Percentiles rank a stretch among this genome's conserved stretches.
Evolutionary conservation across 75 land plant species (phyloP).

Genomic region (Picea glauca): DNA sequence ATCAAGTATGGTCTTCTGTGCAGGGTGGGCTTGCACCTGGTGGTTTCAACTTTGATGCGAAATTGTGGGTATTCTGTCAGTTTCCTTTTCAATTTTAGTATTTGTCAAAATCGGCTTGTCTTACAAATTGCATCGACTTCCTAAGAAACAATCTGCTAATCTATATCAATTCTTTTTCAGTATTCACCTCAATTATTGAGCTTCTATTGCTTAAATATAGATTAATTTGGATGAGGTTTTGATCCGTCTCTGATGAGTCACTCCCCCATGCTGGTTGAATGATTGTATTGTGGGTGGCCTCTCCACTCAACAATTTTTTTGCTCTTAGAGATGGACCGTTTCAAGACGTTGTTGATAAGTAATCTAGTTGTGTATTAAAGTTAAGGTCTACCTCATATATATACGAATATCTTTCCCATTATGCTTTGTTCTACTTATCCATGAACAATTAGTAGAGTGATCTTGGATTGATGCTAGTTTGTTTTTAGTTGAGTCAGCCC

Average conservation of each 20-base stretch:
- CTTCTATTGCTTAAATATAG: background rate
- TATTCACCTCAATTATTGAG: background rate
- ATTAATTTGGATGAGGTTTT: background rate
- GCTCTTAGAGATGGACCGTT: too few species aligned
- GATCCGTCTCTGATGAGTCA: background rate
- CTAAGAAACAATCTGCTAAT: background rate
- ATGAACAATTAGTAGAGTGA: too few species aligned
- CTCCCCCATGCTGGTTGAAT: background rate
- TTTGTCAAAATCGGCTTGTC: background rate
- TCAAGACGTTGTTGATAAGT: too few species aligned
- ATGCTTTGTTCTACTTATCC: too few species aligned
- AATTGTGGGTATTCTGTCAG: conserved; percentile 57
- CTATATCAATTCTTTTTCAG: background rate
- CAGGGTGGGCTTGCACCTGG: conserved; percentile 98
- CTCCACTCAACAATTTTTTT: too few species aligned
- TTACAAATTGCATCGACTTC: too few species aligned
- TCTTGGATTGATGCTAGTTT: too few species aligned
- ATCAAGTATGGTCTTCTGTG: background rate
- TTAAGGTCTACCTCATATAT: too few species aligned
- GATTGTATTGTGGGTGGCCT: too few species aligned
- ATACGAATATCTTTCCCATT: too few species aligned
- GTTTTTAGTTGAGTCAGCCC: too few species aligned
- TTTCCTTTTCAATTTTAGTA: background rate
- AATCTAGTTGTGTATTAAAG: too few species aligned
- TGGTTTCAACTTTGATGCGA: conserved; percentile 98